Percentiles rank a stretch among this genome's conserved stretches.
Conservation (phyloP, 768 basidiomycete genomes). For the Lactarius psammicola region DNA sequence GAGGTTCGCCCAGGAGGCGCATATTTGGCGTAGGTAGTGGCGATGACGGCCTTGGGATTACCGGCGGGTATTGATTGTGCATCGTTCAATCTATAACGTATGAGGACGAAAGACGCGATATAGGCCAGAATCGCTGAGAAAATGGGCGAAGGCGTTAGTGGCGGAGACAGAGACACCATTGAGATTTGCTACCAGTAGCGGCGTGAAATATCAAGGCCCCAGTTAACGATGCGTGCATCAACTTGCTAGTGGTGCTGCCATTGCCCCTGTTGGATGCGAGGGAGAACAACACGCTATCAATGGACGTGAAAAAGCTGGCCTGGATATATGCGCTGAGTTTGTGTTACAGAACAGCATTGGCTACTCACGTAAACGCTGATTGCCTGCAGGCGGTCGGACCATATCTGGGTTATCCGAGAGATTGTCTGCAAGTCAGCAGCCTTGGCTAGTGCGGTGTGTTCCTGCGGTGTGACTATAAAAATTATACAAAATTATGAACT, state of each 20-base stretch:
- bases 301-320: slow-evolving; percentile 26
- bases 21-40: slow-evolving; percentile 12
- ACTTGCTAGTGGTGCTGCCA: neutral
- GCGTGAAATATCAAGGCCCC: slow-evolving; percentile 25
- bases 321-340: slow-evolving; percentile 4
- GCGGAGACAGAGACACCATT: neutral
- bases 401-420: slow-evolving; percentile 19
- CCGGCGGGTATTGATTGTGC: neutral
- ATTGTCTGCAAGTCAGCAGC: slow-evolving; percentile 20
- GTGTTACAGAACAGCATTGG: neutral
- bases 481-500: neutral
- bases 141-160: neutral
- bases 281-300: slow-evolving; percentile 25
- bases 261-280: slow-evolving; percentile 15
- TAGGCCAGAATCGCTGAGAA: slow-evolving; percentile 23
- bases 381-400: slow-evolving; percentile 22
- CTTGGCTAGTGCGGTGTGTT: slow-evolving; percentile 4
- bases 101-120: slow-evolving; percentile 24
- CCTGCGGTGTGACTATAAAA: slow-evolving; percentile 3
- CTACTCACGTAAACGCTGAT: slow-evolving; percentile 24
- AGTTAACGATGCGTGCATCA: slow-evolving; percentile 20
- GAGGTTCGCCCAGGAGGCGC: neutral
- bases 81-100: slow-evolving; percentile 16
- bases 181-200: slow-evolving; percentile 12
- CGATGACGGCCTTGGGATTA: neutral